Evolutionary conservation across 768 basidiomycete species (phyloP).

Genomic region (Tylopilus plumbeoviolaceoides): DNA sequence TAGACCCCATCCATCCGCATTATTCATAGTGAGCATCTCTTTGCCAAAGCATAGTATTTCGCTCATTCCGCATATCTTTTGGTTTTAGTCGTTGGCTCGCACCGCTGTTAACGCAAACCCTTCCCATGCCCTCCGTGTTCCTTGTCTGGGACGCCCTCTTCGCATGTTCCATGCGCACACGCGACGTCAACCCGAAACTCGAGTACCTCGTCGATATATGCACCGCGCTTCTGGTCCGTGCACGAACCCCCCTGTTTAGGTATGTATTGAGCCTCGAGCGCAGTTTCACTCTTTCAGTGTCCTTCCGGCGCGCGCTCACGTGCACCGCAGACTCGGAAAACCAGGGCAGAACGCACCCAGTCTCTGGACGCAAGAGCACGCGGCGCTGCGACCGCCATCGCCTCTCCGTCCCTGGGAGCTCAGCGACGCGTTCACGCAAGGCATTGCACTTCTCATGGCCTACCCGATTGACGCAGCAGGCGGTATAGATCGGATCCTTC

Average conservation of each 20-base stretch:
- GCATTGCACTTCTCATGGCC: conserved; percentile 55
- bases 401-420: conserved; percentile 48
- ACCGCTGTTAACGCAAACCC: conserved; percentile 64
- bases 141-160: conserved; percentile 72
- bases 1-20: conserved; percentile 71
- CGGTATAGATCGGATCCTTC: conserved; percentile 67
- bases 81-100: conserved; percentile 70
- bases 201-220: conserved; percentile 70
- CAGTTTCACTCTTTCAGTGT: not conserved
- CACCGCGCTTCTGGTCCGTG: conserved; percentile 61
- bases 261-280: conserved; percentile 25
- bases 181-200: conserved; percentile 53
- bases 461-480: conserved; percentile 66
- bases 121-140: conserved; percentile 59
- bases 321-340: conserved; percentile 49
- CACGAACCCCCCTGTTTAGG: conserved; percentile 52
- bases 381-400: conserved; percentile 35
- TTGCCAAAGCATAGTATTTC: not conserved
- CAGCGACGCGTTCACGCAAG: conserved; percentile 64
- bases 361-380: conserved; percentile 52
- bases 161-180: conserved; percentile 51
- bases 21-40: conserved; percentile 65
- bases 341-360: conserved; percentile 38
- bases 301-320: not conserved
- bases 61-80: not conserved